phyloP scores from a whole-genome alignment of 148 eudicot genomes.

The Camellia japonica region DNA sequence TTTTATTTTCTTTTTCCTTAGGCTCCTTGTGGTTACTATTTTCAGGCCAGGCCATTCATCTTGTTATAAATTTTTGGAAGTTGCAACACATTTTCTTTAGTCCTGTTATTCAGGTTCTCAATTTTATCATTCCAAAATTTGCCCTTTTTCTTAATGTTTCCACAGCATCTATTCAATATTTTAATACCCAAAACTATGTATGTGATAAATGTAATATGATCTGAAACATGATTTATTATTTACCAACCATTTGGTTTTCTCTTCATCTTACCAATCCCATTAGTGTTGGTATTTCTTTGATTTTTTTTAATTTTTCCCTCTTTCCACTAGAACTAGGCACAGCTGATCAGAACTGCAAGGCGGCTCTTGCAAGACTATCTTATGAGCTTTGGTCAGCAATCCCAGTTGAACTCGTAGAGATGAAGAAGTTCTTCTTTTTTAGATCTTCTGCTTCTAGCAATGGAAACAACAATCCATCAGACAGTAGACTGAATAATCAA shows the following conservation, averaged over 20 bases:
- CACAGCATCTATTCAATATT: neutral
- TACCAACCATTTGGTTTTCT: neutral
- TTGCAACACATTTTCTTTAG: neutral
- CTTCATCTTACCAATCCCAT: neutral
- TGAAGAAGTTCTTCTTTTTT: constrained; percentile 84
- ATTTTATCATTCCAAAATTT: neutral
- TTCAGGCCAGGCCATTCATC: neutral
- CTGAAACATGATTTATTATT: constrained; percentile 1
- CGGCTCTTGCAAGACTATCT: neutral
- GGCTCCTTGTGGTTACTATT: neutral
- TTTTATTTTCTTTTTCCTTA: neutral
- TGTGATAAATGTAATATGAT: neutral
- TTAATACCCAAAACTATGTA: neutral
- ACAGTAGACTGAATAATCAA: constrained; percentile 11
- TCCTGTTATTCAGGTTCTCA: neutral
- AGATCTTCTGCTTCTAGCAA: constrained; percentile 46
- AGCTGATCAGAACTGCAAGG: neutral
- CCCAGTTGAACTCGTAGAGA: constrained; percentile 23
- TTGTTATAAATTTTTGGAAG: neutral
- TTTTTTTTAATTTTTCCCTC: too few relatives aligned
- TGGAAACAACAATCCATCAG: constrained; percentile 33
- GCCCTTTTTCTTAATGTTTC: neutral
- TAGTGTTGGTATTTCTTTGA: neutral
- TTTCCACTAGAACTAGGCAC: neutral
- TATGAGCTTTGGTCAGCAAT: constrained; percentile 15